Evolutionary conservation across 2,329 filamentous ascomycete species (phyloP).

Genomic region (Colletotrichum acutatum): DNA sequence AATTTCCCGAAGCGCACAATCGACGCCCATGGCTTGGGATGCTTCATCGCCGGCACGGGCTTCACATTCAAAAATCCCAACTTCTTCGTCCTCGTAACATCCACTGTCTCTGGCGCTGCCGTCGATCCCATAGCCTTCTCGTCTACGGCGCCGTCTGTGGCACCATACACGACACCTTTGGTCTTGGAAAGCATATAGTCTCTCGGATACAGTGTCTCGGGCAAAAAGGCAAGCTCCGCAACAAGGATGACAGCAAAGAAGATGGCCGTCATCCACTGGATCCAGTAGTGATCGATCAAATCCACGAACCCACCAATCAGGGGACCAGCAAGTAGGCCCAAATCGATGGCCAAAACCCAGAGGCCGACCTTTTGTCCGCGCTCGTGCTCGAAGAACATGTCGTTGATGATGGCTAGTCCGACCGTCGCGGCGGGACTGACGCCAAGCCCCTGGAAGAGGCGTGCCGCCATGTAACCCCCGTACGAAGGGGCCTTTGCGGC

Average conservation of each 20-base stretch:
- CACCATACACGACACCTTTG: neutral
- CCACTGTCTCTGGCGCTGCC: conserved; percentile 25
- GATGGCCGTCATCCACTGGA: conserved; percentile 66
- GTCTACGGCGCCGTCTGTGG: conserved; percentile 13
- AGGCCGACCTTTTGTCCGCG: conserved; percentile 65
- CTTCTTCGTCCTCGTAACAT: conserved; percentile 50
- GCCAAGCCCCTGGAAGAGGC: conserved; percentile 68
- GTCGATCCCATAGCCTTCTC: conserved; percentile 33
- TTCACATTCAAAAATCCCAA: conserved; percentile 57
- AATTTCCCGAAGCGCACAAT: conserved; percentile 56
- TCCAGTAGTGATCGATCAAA: conserved; percentile 59
- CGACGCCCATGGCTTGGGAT: conserved; percentile 60
- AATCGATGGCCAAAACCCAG: conserved; percentile 67
- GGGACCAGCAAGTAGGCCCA: conserved; percentile 58
- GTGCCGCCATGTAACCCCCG: conserved; percentile 64
- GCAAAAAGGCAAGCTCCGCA: conserved; percentile 60
- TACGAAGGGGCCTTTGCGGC: conserved; percentile 51
- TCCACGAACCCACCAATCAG: conserved; percentile 62
- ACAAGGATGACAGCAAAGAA: conserved; percentile 59
- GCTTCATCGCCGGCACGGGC: conserved; percentile 61
- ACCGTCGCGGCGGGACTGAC: conserved; percentile 65
- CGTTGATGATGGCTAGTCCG: conserved; percentile 64
- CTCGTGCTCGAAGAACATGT: conserved; percentile 67
- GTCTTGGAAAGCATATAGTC: conserved; percentile 54
- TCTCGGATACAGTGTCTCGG: conserved; percentile 67